Evolutionary conservation across 1,284 basidiomycete species (phyloP), one percentile per base, ranked within the genome.

Genomic region (Trichosporon asahii): DNA sequence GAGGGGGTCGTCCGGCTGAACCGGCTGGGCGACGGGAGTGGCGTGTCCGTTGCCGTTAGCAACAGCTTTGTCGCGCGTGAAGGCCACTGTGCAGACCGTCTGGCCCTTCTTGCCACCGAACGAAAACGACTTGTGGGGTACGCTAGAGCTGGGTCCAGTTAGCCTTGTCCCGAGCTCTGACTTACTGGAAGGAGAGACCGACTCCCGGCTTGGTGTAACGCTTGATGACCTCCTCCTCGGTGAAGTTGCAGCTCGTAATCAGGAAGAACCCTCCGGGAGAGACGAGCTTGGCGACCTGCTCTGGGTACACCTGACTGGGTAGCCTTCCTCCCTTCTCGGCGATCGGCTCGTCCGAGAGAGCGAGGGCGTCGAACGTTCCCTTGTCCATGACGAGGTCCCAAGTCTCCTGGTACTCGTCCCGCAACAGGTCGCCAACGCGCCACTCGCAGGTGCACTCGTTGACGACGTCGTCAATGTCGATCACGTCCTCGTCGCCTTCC

Each of bases 221-320:
- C 66, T 68, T 66, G 73, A 79, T 82, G 66, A 82, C 76, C 74
- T 84, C 83, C 68, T 82, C 79, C 68, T 83, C 83, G 1, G 83
- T 84, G 60, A 84, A 84, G 71, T 84, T 84, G 71, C 83, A 84
- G 66, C 81, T 82, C n/a, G 83, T 84, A 68, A 84, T 84, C 67
- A 84, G 77, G 72, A 84, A 83, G 75, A 75, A 83, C 6, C 82
- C 83, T 23, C 79, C 80, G 0, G 73, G 66, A 49, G 74, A 76
- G 27, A 84, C 82, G 27, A 84, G 71, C 66, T 72, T 74, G 1
- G 78, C 74, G 7, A 83, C 72, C 40, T 74, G 74, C 63, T 83
- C 82, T 18, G 83, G 83, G 66, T 84, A 84, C 12, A 83, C 78
- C 11, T 75, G 69, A 55, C 77, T 79, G 2, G 83, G 82, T 57